Evolutionary conservation across 2,329 filamentous ascomycete genomes (phyloP).

Genomic region (Byssothecium circinans): DNA sequence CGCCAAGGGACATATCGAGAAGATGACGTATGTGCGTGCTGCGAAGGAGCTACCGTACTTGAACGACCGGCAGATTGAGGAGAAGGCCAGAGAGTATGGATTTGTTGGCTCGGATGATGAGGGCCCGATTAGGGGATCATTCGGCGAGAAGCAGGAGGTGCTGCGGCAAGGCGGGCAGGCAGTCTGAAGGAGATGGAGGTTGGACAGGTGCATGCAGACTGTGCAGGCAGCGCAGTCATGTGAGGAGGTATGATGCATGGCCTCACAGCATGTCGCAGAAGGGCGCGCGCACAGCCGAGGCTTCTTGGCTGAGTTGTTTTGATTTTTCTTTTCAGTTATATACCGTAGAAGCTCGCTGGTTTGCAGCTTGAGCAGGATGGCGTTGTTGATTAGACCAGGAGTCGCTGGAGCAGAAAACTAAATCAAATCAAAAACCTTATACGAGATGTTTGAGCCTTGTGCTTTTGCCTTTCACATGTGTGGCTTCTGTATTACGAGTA

Average conservation of each 20-base stretch:
- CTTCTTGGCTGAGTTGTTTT: background rate
- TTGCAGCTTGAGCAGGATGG: constrained; percentile 8
- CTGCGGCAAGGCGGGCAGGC: background rate
- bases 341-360: constrained; percentile 11
- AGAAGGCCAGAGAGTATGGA: constrained; percentile 38
- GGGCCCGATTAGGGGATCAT: constrained; percentile 10
- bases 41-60: constrained; percentile 41
- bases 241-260: too few relatives aligned
- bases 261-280: too few relatives aligned
- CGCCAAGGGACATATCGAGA: constrained; percentile 40
- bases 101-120: constrained; percentile 36
- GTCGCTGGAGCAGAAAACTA: too few relatives aligned
- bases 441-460: too few relatives aligned
- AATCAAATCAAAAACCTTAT: too few relatives aligned
- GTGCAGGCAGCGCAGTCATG: constrained; percentile 6
- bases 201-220: constrained; percentile 15
- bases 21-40: constrained; percentile 42
- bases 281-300: too few relatives aligned
- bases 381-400: too few relatives aligned
- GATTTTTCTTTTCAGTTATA: constrained; percentile 8
- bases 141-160: background rate
- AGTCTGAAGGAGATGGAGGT: constrained; percentile 6
- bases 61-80: constrained; percentile 38
- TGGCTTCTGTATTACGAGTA: too few relatives aligned
- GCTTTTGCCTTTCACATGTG: too few relatives aligned